Conservation (phyloP, 768 basidiomycete species). For the Tricholoma matsutake region DNA sequence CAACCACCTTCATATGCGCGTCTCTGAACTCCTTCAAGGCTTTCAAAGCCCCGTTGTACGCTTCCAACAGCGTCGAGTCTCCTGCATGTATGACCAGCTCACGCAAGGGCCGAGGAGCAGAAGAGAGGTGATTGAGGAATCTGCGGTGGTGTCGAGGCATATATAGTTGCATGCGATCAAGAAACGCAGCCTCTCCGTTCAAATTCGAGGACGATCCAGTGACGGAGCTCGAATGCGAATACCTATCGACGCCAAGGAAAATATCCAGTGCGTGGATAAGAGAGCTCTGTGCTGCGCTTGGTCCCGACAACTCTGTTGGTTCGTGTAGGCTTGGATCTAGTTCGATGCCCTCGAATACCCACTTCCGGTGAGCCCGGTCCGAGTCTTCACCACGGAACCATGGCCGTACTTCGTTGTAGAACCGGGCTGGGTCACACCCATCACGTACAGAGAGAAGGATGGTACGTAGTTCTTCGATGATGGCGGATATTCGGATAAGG, state of each 20-base stretch:
- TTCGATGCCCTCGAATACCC: conserved; percentile 59
- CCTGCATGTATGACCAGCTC: conserved; percentile 41
- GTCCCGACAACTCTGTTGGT: conserved; percentile 68
- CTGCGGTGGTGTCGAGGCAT: conserved; percentile 82
- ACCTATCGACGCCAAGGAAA: conserved; percentile 62
- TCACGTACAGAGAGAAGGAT: conserved; percentile 69
- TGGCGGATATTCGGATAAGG: conserved; percentile 54
- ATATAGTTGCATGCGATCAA: conserved; percentile 75
- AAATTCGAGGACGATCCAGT: too few relatives aligned
- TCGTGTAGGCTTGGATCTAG: conserved; percentile 34
- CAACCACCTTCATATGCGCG: conserved; percentile 74
- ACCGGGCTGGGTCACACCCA: conserved; percentile 72
- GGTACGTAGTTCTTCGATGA: conserved; percentile 64
- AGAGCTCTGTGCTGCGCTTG: conserved; percentile 83
- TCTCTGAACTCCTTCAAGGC: conserved; percentile 77
- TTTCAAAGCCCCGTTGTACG: conserved; percentile 66
- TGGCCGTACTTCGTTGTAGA: conserved; percentile 73
- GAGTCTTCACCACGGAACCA: conserved; percentile 83
- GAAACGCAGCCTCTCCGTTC: conserved; percentile 41
- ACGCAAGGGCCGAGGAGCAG: conserved; percentile 62
- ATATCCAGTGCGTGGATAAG: conserved; percentile 74
- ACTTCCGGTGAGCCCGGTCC: conserved; percentile 37
- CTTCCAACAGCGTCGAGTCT: conserved; percentile 38
- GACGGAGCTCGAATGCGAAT: too few relatives aligned
- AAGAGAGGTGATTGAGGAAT: conserved; percentile 67